Base-by-base conservation (phyloP, 306 rosid genomes). In the Vigna nakashimae region DNA sequence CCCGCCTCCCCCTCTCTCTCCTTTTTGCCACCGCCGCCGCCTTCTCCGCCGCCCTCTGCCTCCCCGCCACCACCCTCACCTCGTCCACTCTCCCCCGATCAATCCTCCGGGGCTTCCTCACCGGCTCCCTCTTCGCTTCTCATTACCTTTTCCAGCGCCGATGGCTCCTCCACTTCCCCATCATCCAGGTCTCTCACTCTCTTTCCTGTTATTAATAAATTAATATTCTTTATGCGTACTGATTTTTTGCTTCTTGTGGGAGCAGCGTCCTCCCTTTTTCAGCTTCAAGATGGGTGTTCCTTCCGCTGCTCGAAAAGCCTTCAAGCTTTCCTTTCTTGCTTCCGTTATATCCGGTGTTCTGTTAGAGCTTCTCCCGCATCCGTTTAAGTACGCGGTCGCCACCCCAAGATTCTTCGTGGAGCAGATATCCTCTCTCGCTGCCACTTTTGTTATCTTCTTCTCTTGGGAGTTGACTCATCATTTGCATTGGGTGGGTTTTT, bases 241-340 rank as follows among this genome's bases (percentile, higher is more conserved):
- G 46, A 42, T 42, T 11, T 40, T 6, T 34, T 26, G 5, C 26
- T 18, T 1, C 12, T 45, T 45, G 76, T 85, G 50, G 76, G 74
- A 12, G 75, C 92, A 95, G 99, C 96, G 99, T 46, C 90, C 91
- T 52, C 98, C 98, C 2, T 92, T 88, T 80, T 92, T 88, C 87
- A 96, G 95, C 86, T 92, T 92, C 87, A 96, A 96, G 87, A 92
- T 96, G 99, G 97, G 94, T 36, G 62, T 92, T 42, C 98, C 90
- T 34, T 80, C 82, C 0, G 98, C 97, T 74, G 68, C 81, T 55
- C 73, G 81, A n/a, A 74, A 81, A 45, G 93, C 96, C 55, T 83
- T 90, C 7, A 87, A 83, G 91, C 96, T 92, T 75, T 87, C 98
- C 15, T 43, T 45, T 57, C 79, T 87, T n/a, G 93, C 90, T 65